A percentile compares a stretch with the other conserved stretches of the same genome.
Conservation (phyloP, 768 basidiomycete genomes). For the Hortiboletus campestris region DNA sequence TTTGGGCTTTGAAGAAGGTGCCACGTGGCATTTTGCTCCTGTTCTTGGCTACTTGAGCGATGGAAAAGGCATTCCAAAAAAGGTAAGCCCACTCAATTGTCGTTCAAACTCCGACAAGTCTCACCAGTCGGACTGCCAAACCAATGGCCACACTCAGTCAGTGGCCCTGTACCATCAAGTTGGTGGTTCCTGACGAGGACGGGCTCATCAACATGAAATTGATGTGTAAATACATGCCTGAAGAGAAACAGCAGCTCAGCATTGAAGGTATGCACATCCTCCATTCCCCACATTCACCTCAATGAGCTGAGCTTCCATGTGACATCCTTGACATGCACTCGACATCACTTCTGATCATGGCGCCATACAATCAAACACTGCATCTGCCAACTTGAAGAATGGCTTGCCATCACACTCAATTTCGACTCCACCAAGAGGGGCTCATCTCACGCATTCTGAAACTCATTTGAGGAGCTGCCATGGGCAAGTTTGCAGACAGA, state of each 20-base stretch:
- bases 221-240: too few species aligned
- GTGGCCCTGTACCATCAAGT: too few species aligned
- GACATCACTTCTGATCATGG: neutral
- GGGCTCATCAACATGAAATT: too few species aligned
- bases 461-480: constrained; percentile 65
- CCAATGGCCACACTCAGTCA: too few species aligned
- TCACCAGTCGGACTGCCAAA: too few species aligned
- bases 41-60: too few species aligned
- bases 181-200: too few species aligned
- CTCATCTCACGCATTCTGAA: constrained; percentile 74
- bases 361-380: constrained; percentile 62
- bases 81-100: too few species aligned
- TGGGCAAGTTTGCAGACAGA: constrained; percentile 76
- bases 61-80: too few species aligned
- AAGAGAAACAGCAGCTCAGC: too few species aligned
- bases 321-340: neutral
- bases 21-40: neutral
- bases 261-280: constrained; percentile 46
- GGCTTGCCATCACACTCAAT: constrained; percentile 74
- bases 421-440: constrained; percentile 71
- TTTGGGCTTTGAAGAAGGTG: neutral
- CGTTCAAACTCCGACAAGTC: too few species aligned
- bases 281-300: neutral
- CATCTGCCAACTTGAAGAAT: constrained; percentile 69
- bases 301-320: too few species aligned